Evolutionary conservation across 1,139 yeast species (phyloP).

Genomic region (Taphrina deformans): DNA sequence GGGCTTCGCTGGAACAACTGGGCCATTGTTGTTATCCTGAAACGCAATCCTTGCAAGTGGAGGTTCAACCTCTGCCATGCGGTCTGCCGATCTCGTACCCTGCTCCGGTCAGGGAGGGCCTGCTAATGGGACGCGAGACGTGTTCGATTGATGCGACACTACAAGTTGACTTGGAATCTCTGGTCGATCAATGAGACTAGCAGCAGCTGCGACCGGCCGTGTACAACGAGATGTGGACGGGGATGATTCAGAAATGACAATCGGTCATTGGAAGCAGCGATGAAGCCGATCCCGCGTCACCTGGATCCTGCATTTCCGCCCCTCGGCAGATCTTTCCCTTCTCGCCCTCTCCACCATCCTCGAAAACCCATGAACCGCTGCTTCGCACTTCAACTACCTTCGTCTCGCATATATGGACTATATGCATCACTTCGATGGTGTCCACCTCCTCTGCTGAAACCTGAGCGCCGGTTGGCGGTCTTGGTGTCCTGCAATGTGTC

Average conservation of each 20-base stretch:
- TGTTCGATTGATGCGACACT: no score
- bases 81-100: not conserved
- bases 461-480: no score
- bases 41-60: constrained; percentile 1
- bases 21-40: not conserved
- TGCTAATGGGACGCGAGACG: no score
- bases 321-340: not conserved
- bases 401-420: no score
- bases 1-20: not conserved
- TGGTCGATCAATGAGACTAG: not conserved
- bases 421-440: no score
- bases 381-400: no score
- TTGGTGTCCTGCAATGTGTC: no score
- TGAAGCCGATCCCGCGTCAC: not conserved
- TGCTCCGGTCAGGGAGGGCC: not conserved
- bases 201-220: not conserved
- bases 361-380: not conserved
- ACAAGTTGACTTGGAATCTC: no score
- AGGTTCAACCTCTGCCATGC: constrained; percentile 12
- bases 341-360: not conserved
- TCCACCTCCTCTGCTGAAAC: no score
- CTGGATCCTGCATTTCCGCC: not conserved
- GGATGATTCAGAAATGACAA: not conserved
- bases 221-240: not conserved
- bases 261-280: not conserved